Base-by-base conservation (phyloP, 2,329 filamentous ascomycete genomes). In the Alternaria conjuncta region DNA sequence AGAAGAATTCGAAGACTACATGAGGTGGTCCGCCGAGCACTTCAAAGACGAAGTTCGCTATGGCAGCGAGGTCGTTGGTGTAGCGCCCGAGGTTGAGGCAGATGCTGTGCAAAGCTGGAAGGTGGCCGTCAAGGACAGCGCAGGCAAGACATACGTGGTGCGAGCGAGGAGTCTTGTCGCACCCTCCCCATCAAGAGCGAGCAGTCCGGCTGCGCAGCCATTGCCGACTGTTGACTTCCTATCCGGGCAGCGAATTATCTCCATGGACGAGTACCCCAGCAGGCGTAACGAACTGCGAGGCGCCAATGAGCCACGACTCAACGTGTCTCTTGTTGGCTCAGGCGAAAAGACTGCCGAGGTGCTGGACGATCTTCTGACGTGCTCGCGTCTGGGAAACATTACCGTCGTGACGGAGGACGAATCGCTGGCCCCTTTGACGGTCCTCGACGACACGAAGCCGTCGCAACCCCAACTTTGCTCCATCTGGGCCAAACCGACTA, bases 1-100 rank as follows among this genome's bases (percentile, higher is more conserved):
- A 28, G 71, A 75, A 49, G 79, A 81, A 55, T 80, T 81, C 18
- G 78, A 77, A n/a, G 74, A 81, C 49, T 80, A 81, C 47, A 67
- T 81, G 56, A 71, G 67, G 57, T 79, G 78, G 78, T 75, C 72
- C 46, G 77, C 78, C 11, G 72, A 73, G 18, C 71, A 78, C 10
- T 78, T 79, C 69, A 71, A 73, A 15, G 70, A 72, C 7, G 55
- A 76, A 36, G 75, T 79, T 8, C 68, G 64, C 57, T 79, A 79
- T 57, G 60, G 70, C 12, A 73, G 58, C 60, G 77, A 79, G 57
- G 78, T 75, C 9, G 65, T 78, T 18, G 64, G 69, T 9, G 74
- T 79, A 7, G 63, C 56, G 41, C 71, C 76, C n/a, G 77, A 74
- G 13, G 67, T 50, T 18, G 62, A 67, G 10, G 53, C 60, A n/a